phyloP scores from a whole-genome alignment of 208 protist species.

The Phytomonas francai region DNA sequence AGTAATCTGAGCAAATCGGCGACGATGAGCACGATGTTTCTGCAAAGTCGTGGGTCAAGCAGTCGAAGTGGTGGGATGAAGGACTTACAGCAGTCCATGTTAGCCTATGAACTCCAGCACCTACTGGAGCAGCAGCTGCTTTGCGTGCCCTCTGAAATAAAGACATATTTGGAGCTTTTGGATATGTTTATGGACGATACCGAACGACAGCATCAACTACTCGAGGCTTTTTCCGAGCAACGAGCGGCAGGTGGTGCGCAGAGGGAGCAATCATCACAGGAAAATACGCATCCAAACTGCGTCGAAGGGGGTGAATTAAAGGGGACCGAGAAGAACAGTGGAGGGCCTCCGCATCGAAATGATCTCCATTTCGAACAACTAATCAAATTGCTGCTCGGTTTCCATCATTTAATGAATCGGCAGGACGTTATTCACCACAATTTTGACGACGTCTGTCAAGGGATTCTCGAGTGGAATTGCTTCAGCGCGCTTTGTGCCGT shows the following conservation, averaged over 20 bases:
- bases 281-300: neutral
- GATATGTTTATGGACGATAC: conserved; percentile 29
- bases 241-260: neutral
- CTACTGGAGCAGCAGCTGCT: conserved; percentile 45
- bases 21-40: neutral
- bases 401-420: no score
- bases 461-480: conserved; percentile 41
- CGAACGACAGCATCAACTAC: conserved; percentile 36
- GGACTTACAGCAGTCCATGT: conserved; percentile 7
- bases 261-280: neutral
- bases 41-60: neutral
- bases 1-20: neutral
- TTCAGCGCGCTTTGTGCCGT: conserved; percentile 33
- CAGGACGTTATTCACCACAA: conserved; percentile 11
- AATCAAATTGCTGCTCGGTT: conserved; percentile 22
- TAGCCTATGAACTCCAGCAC: conserved; percentile 31
- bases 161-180: conserved; percentile 33
- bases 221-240: conserved; percentile 33
- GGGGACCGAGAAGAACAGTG: neutral
- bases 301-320: neutral
- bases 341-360: conserved; percentile 7
- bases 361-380: conserved; percentile 3
- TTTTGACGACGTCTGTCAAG: conserved; percentile 46
- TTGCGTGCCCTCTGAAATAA: conserved; percentile 50
- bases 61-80: conserved; percentile 10